phyloP scores from a whole-genome alignment of 75 land plant species.

The Pseudotsuga menziesii region DNA sequence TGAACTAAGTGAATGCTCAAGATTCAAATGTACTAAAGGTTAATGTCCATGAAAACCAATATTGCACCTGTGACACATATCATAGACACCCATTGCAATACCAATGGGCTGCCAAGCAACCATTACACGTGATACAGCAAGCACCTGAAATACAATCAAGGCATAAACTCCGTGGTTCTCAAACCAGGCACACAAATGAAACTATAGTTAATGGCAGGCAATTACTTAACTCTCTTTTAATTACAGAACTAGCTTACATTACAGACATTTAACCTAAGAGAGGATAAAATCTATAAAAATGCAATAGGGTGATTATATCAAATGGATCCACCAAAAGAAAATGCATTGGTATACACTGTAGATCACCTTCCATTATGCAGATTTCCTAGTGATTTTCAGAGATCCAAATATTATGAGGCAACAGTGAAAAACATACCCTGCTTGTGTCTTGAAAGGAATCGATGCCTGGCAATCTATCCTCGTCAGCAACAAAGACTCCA shows the following conservation, averaged over 20 bases:
- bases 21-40: background rate
- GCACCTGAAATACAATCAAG: slow-evolving; percentile 40
- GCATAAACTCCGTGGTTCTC: background rate
- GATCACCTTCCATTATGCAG: background rate
- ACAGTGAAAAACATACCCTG: slow-evolving; percentile 46
- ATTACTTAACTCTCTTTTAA: background rate
- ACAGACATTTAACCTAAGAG: too few relatives aligned
- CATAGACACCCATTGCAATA: slow-evolving; percentile 90
- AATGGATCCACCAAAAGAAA: background rate
- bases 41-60: background rate
- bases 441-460: slow-evolving; percentile 89
- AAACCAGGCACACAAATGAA: background rate
- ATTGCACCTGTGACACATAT: slow-evolving; percentile 89
- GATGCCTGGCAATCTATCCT: slow-evolving; percentile 79
- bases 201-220: background rate
- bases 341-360: background rate
- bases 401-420: background rate
- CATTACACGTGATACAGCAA: slow-evolving; percentile 89
- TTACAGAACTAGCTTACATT: background rate
- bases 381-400: slow-evolving; percentile 6
- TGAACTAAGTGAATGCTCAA: background rate
- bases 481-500: slow-evolving; percentile 85
- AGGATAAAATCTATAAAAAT: background rate
- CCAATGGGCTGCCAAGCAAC: slow-evolving; percentile 99
- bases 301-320: background rate